These are phyloP conservation scores for Diaporthe vaccinii DNA, from an alignment of 2,329 filamentous ascomycete genomes.

Conservation along the genomic window DNA sequence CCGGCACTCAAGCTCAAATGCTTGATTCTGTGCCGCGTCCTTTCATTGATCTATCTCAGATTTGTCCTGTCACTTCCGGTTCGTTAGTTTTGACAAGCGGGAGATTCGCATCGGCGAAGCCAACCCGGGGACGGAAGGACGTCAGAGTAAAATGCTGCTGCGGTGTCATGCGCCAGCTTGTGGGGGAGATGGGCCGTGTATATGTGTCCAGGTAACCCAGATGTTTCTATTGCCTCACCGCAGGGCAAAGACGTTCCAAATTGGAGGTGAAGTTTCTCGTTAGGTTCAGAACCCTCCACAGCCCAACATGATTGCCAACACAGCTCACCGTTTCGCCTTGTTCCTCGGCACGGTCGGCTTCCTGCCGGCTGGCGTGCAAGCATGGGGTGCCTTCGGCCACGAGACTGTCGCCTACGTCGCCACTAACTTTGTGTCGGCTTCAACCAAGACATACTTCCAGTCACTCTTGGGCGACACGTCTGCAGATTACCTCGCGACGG, in stretches of 20 bases:
- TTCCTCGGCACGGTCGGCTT: not conserved
- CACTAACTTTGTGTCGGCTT: constrained; percentile 59
- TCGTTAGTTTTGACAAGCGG: constrained; percentile 24
- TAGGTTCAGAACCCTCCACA: not conserved
- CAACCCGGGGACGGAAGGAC: constrained; percentile 25
- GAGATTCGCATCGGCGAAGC: constrained; percentile 20
- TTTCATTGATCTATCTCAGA: constrained; percentile 1
- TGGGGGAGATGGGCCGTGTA: not conserved
- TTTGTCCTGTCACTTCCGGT: not conserved
- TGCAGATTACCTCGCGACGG: constrained; percentile 60
- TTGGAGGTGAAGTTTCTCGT: not conserved
- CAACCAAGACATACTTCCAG: constrained; percentile 59
- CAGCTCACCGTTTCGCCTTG: not conserved
- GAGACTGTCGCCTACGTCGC: constrained; percentile 68
- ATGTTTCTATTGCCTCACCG: not conserved
- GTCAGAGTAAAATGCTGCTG: not conserved
- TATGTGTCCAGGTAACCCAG: not conserved
- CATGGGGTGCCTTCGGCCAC: constrained; percentile 63
- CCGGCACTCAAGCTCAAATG: constrained; percentile 6
- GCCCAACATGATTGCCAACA: constrained; percentile 2
- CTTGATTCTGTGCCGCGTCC: not conserved
- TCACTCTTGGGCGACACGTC: constrained; percentile 58
- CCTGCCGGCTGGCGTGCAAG: constrained; percentile 39
- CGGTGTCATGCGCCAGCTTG: not conserved
- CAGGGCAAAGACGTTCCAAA: not conserved